Conservation (phyloP, 2,329 filamentous ascomycete genomes). For the Alternaria sp. region DNA sequence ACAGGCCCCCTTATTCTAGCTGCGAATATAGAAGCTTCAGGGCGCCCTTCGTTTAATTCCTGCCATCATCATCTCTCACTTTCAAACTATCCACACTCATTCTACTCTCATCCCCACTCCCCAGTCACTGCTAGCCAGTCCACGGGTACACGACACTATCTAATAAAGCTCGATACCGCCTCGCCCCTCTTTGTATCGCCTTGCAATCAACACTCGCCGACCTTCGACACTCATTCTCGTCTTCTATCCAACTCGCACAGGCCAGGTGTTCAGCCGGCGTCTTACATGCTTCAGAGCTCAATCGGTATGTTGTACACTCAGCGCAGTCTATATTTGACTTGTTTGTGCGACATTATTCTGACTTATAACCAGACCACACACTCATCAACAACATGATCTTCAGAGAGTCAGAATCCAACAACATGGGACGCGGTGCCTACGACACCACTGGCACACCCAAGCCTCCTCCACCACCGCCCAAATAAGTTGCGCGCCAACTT, state of each 20-base stretch:
- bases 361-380: constrained; percentile 42
- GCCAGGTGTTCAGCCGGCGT: constrained; percentile 32
- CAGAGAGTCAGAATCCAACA: constrained; percentile 52
- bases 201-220: constrained; percentile 18
- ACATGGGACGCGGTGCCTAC: constrained; percentile 60
- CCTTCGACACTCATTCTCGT: constrained; percentile 31
- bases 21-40: constrained; percentile 43
- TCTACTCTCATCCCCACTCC: constrained; percentile 22
- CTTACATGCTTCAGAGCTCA: constrained; percentile 29
- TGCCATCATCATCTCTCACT: constrained; percentile 32
- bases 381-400: constrained; percentile 52
- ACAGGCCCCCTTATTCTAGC: constrained; percentile 40
- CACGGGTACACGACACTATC: constrained; percentile 41
- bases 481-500: constrained; percentile 36
- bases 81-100: constrained; percentile 37
- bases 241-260: constrained; percentile 21
- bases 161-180: constrained; percentile 30
- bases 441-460: constrained; percentile 60
- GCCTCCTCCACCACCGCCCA: constrained; percentile 53
- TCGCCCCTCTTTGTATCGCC: constrained; percentile 16
- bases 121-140: constrained; percentile 42
- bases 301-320: constrained; percentile 29
- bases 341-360: constrained; percentile 30
- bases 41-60: constrained; percentile 36
- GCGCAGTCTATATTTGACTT: constrained; percentile 20